Conservation (phyloP, 2,329 filamentous ascomycete genomes). For the Myriosclerotinia scirpicola region DNA sequence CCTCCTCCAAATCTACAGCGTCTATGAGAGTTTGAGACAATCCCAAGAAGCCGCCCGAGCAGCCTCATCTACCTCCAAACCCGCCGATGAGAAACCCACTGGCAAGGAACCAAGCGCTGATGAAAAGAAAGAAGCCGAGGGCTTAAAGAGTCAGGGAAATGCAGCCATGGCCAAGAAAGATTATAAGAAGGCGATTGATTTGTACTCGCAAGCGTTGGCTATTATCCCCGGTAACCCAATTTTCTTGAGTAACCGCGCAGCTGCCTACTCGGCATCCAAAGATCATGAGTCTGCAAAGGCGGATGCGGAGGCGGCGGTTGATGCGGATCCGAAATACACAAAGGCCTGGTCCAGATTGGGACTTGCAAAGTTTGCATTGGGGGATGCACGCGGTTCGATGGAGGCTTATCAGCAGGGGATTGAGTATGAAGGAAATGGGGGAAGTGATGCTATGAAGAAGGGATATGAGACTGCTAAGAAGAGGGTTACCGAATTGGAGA, state of each 20-base stretch:
- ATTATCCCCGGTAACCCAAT: conserved; percentile 86
- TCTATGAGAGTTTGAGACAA: conserved; percentile 88
- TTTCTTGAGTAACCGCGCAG: conserved; percentile 96
- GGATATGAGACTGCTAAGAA: conserved; percentile 91
- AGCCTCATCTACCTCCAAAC: conserved; percentile 46
- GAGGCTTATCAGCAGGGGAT: conserved; percentile 94
- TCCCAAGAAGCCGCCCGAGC: conserved; percentile 41
- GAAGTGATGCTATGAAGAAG: conserved; percentile 96
- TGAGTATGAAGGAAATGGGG: conserved; percentile 88
- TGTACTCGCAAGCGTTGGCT: conserved; percentile 83
- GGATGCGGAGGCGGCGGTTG: conserved; percentile 88
- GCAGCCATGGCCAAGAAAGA: conserved; percentile 94
- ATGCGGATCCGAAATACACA: conserved; percentile 87
- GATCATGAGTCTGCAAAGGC: conserved; percentile 81
- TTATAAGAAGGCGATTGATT: conserved; percentile 76
- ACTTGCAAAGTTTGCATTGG: conserved; percentile 86
- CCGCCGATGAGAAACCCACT: conserved; percentile 45
- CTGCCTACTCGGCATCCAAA: conserved; percentile 80
- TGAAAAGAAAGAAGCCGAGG: conserved; percentile 78
- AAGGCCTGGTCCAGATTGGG: conserved; percentile 96
- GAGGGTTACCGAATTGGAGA: conserved; percentile 77
- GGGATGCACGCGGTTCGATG: conserved; percentile 87
- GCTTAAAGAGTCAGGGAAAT: conserved; percentile 87
- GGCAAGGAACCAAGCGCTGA: conserved; percentile 45
- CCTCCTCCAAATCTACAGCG: conserved; percentile 86